Evolutionary conservation across 2,329 filamentous ascomycete species (phyloP).

Genomic region (Monilinia vaccinii-corymbosi): DNA sequence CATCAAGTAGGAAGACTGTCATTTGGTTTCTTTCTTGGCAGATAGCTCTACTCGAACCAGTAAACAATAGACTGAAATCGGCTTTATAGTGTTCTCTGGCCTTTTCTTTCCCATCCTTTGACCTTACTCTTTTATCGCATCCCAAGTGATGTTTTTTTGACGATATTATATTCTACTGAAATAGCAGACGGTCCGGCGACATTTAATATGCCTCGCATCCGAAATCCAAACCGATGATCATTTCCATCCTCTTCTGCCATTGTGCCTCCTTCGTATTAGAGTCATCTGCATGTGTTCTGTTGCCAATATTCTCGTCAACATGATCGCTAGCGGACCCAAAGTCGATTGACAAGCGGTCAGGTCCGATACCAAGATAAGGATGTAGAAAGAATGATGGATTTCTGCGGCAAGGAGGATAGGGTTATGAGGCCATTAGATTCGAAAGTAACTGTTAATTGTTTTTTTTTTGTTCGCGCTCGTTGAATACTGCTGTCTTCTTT

Average conservation of each 20-base stretch:
- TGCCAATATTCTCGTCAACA: background rate
- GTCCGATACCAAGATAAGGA: background rate
- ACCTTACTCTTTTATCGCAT: background rate
- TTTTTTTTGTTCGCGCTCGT: too few relatives aligned
- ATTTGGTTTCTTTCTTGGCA: background rate
- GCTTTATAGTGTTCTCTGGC: background rate
- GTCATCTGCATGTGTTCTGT: background rate
- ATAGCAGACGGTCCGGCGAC: background rate
- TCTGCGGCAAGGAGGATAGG: too few relatives aligned
- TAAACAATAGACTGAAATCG: background rate
- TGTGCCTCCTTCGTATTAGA: background rate
- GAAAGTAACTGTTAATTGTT: too few relatives aligned
- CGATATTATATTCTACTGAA: background rate
- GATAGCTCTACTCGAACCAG: accelerated
- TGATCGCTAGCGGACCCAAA: background rate
- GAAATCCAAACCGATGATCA: background rate
- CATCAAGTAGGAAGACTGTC: background rate
- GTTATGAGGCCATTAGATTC: background rate
- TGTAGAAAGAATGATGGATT: background rate
- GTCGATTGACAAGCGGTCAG: background rate
- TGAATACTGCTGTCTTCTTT: too few relatives aligned
- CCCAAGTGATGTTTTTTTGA: background rate
- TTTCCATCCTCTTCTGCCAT: background rate
- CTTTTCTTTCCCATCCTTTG: background rate
- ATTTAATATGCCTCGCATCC: background rate